These are phyloP conservation scores for Solanum medicagineum DNA, from an alignment of 257 asterid species.

Conservation along the genomic window DNA sequence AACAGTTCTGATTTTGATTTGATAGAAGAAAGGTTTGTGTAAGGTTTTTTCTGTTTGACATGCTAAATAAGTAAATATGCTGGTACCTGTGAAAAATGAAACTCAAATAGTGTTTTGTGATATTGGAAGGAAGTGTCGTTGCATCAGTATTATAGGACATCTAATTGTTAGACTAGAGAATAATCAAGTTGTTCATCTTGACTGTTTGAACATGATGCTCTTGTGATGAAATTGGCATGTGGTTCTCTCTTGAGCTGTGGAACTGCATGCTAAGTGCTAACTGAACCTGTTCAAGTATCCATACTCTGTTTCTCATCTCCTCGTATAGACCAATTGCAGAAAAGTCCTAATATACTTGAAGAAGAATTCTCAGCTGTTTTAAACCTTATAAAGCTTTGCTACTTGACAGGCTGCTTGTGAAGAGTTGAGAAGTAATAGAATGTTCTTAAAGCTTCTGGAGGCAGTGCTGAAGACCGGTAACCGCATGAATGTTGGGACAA, in stretches of 20 bases:
- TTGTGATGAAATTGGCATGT: background rate
- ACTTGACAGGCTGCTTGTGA: constrained; percentile 80
- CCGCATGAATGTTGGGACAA: constrained; percentile 96
- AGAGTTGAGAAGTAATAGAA: constrained; percentile 65
- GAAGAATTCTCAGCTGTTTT: background rate
- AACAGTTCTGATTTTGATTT: background rate
- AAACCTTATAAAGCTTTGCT: background rate
- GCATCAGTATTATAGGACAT: background rate
- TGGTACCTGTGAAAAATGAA: background rate
- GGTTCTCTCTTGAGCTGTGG: background rate
- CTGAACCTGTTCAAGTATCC: background rate
- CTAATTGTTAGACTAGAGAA: background rate
- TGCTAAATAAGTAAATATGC: background rate
- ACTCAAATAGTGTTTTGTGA: background rate
- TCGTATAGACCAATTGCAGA: background rate
- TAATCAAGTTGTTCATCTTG: background rate
- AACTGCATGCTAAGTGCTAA: background rate
- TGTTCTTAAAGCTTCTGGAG: constrained; percentile 93
- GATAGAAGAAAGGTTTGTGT: background rate
- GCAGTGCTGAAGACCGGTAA: constrained; percentile 95
- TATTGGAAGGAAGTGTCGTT: background rate
- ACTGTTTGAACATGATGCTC: background rate
- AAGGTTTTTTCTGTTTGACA: background rate
- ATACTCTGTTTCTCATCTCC: background rate
- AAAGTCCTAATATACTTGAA: background rate